Evolutionary conservation across 169 alveolate species (phyloP).

Genomic region (Plasmodium chabaudi): DNA sequence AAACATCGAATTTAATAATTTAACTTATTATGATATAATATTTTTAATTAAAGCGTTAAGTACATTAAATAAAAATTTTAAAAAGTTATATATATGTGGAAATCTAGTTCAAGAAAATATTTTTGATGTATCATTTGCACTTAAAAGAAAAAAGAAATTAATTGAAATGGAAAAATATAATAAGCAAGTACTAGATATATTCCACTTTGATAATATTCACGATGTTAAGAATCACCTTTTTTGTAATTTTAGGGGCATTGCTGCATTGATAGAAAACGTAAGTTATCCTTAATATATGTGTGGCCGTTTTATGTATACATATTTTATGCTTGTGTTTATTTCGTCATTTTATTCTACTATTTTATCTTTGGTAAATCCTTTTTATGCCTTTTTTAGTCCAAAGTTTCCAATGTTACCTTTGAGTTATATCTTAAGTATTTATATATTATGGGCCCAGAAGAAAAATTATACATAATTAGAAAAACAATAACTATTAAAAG

Average conservation of each 20-base stretch:
- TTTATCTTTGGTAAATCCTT: too few species aligned
- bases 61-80: slow-evolving; percentile 29
- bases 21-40: slow-evolving; percentile 44
- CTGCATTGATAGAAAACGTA: slow-evolving; percentile 23
- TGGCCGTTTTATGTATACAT: too few species aligned
- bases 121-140: slow-evolving; percentile 48
- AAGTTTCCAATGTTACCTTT: slow-evolving; percentile 4
- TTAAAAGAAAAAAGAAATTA: slow-evolving; percentile 42
- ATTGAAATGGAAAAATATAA: slow-evolving; percentile 48
- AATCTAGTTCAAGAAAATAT: slow-evolving; percentile 58
- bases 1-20: slow-evolving; percentile 56
- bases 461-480: slow-evolving; percentile 27
- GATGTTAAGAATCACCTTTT: slow-evolving; percentile 15
- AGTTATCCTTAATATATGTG: not conserved
- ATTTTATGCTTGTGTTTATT: too few species aligned
- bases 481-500: slow-evolving; percentile 14
- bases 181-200: slow-evolving; percentile 22
- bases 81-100: slow-evolving; percentile 59
- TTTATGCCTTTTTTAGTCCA: too few species aligned
- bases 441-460: slow-evolving; percentile 17
- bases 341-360: too few species aligned
- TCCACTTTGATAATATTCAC: slow-evolving; percentile 38
- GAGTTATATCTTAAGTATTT: slow-evolving; percentile 46
- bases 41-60: slow-evolving; percentile 16
- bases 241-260: slow-evolving; percentile 43